Percentiles rank a stretch among this genome's conserved stretches.
phyloP scores from a whole-genome alignment of 2,329 filamentous ascomycete species.

The Ophiostoma sp. region DNA sequence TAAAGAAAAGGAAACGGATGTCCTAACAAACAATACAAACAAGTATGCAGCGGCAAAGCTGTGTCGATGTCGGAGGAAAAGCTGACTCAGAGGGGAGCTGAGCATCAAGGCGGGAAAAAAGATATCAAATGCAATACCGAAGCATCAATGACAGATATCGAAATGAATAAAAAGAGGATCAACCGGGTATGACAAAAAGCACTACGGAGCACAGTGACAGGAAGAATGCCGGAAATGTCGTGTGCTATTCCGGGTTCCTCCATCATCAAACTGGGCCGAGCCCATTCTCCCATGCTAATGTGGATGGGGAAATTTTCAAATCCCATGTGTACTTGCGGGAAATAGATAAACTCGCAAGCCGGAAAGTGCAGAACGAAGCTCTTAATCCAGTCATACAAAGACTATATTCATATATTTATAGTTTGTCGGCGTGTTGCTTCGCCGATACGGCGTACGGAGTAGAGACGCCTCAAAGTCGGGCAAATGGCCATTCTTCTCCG shows the following conservation, averaged over 20 bases:
- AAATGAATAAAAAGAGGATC: not conserved
- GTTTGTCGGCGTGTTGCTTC: conserved; percentile 3
- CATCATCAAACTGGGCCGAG: conserved; percentile 2
- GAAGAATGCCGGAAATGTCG: not conserved
- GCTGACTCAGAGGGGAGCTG: not conserved
- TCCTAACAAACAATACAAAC: not conserved
- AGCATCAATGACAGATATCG: not conserved
- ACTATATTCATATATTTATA: not conserved
- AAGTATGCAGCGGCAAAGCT: not conserved
- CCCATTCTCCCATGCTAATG: not conserved
- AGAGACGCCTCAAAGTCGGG: not conserved
- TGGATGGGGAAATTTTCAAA: conserved; percentile 19
- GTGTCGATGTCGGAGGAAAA: not conserved
- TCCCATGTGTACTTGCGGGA: conserved; percentile 17
- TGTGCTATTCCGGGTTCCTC: not conserved
- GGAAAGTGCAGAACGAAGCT: not conserved
- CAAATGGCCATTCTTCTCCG: not conserved
- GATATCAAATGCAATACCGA: not conserved
- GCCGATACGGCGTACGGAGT: conserved; percentile 9
- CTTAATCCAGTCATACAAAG: conserved; percentile 4
- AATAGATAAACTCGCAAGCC: conserved; percentile 6
- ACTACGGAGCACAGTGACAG: not conserved
- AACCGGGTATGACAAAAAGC: conserved; percentile 3
- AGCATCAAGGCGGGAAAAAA: too few relatives aligned
- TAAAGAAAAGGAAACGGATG: not conserved